phyloP scores from a whole-genome alignment of 139 green algal genomes.

The Chlorella sp. region DNA sequence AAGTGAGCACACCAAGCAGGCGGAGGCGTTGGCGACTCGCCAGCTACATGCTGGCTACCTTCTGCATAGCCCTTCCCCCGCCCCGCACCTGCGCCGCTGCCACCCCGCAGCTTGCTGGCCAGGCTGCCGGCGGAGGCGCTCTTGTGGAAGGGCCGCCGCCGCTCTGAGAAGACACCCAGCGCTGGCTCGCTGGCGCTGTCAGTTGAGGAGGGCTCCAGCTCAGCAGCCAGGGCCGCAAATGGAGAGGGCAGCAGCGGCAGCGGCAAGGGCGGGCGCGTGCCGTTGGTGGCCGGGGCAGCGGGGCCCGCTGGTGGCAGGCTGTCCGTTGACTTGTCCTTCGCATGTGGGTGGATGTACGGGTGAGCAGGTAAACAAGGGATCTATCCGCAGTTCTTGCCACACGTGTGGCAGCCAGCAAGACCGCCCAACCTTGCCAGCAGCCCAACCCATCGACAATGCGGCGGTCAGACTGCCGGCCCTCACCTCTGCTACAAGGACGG shows the following conservation, averaged over 20 bases:
- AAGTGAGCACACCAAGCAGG: neutral
- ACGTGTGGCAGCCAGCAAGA: neutral
- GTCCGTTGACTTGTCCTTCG: too few relatives aligned
- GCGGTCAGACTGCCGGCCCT: neutral
- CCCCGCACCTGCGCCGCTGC: too few relatives aligned
- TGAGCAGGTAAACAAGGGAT: neutral
- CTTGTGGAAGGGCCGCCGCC: too few relatives aligned
- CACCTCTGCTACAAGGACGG: neutral
- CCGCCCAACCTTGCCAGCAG: neutral
- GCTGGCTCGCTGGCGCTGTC: neutral
- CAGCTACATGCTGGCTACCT: too few relatives aligned
- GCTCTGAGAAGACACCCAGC: neutral
- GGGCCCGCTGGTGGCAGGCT: neutral
- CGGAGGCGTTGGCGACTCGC: too few relatives aligned
- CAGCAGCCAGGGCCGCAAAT: conserved; percentile 3
- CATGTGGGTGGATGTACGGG: too few relatives aligned
- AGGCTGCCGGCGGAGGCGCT: too few relatives aligned
- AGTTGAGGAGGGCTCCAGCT: neutral
- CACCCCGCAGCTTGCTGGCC: too few relatives aligned
- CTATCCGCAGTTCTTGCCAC: neutral
- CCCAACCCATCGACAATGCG: neutral
- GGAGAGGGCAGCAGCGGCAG: neutral
- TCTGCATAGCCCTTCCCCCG: too few relatives aligned
- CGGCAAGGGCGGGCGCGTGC: neutral
- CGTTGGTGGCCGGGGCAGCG: too few relatives aligned